Evolutionary conservation across 768 basidiomycete species (phyloP).

Genomic region (Candolleomyces aberdarensis): DNA sequence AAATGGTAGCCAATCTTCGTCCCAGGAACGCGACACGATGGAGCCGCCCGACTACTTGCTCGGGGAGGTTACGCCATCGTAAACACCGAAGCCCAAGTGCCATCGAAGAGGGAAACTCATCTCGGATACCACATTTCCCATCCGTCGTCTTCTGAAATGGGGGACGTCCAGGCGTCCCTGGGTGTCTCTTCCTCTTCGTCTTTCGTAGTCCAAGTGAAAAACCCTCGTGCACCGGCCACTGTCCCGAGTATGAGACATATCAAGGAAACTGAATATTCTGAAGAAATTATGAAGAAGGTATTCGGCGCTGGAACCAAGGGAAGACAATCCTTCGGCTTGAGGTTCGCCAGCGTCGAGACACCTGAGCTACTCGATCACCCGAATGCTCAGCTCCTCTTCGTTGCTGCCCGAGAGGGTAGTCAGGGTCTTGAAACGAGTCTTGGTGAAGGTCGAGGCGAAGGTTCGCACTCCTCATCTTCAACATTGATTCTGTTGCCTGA

Average conservation of each 20-base stretch:
- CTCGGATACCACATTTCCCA: constrained; percentile 61
- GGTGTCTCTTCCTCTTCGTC: constrained; percentile 51
- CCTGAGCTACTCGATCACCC: constrained; percentile 52
- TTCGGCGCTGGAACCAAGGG: constrained; percentile 34
- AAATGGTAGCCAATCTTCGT: not conserved
- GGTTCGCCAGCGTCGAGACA: constrained; percentile 50
- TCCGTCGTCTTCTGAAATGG: constrained; percentile 38
- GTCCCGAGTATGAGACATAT: constrained; percentile 26
- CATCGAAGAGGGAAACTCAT: constrained; percentile 48
- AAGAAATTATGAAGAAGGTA: constrained; percentile 42
- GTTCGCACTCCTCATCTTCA: constrained; percentile 24
- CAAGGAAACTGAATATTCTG: constrained; percentile 43
- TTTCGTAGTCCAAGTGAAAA: constrained; percentile 61
- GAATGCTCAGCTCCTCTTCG: constrained; percentile 52
- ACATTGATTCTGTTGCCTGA: not conserved
- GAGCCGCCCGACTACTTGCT: constrained; percentile 49
- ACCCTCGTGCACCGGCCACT: constrained; percentile 46
- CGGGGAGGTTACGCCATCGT: constrained; percentile 61
- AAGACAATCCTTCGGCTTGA: constrained; percentile 42
- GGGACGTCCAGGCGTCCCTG: constrained; percentile 53
- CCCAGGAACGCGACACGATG: constrained; percentile 50
- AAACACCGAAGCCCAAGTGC: constrained; percentile 40
- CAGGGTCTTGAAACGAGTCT: constrained; percentile 47
- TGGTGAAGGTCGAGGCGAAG: constrained; percentile 50
- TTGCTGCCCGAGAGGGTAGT: constrained; percentile 47